A percentile compares a stretch with the other conserved stretches of the same genome.
These are phyloP conservation scores for Iodosphaeria phyllophila DNA, from an alignment of 2,329 filamentous ascomycete genomes.

Conservation along the genomic window DNA sequence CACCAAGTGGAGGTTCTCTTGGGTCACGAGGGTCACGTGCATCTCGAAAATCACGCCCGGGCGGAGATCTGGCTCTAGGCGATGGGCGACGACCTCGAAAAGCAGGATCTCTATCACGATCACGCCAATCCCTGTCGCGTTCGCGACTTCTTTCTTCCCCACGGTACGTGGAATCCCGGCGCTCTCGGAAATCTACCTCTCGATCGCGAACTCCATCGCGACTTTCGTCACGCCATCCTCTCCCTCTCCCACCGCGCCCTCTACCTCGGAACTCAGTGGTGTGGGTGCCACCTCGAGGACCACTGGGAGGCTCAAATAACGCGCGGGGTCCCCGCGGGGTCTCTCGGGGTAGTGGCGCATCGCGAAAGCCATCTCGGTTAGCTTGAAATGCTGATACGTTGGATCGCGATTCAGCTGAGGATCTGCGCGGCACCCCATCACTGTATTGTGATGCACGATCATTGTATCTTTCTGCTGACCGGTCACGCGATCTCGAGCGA, in stretches of 20 bases:
- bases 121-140: conserved; percentile 29
- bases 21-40: conserved; percentile 26
- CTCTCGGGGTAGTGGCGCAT: conserved; percentile 41
- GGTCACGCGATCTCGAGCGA: conserved; percentile 47
- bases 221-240: conserved; percentile 43
- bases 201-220: conserved; percentile 40
- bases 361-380: conserved; percentile 37
- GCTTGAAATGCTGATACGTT: conserved; percentile 41
- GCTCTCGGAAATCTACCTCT: conserved; percentile 38
- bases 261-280: conserved; percentile 44
- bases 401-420: conserved; percentile 36
- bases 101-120: conserved; percentile 32
- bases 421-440: conserved; percentile 51
- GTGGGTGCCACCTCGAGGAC: conserved; percentile 49
- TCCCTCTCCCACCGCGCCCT: conserved; percentile 31
- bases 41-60: conserved; percentile 45
- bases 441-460: conserved; percentile 34
- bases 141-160: conserved; percentile 43
- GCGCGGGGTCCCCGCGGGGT: conserved; percentile 71
- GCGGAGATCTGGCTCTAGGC: conserved; percentile 42
- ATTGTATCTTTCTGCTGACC: conserved; percentile 47
- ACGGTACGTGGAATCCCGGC: conserved; percentile 30
- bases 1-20: conserved; percentile 38
- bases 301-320: conserved; percentile 48
- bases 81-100: conserved; percentile 42